Evolutionary conservation across 2,329 filamentous ascomycete genomes (phyloP), one percentile per base, ranked within the genome.

Genomic region (Tolypocladium guangdongense): DNA sequence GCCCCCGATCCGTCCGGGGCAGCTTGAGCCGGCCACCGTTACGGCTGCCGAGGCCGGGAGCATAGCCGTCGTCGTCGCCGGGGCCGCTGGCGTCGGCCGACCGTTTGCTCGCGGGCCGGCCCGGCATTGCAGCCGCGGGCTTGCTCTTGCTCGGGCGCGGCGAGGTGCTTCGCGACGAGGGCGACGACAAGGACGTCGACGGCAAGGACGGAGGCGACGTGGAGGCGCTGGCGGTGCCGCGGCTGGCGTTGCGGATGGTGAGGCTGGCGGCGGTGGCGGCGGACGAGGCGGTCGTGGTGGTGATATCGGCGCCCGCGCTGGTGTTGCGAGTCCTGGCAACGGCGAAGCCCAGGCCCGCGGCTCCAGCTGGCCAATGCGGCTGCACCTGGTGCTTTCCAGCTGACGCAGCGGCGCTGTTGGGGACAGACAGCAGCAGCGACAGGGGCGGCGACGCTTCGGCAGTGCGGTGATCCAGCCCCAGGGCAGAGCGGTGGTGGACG

Each of bases 1-100:
- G 62, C 4, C 69, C 68, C 53, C 72, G 72, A 46, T 80, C 76
- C 22, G 77, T 61, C n/a, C 75, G 69, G 39, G 77, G 71, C 53
- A 77, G 63, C 66, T 79, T 81, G 58, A 70, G 62, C 65, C 77
- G 78, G 54, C 60, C 36, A 22, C 37, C 35, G 56, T 32, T 50
- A 45, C 57, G 30, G 46, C 58, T 54, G 56, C 56, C 30, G 64
- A 62, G 41, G 58, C 62, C 50, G 18, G 64, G 56, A 33, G 58
- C 51, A 12, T 27, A 43, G 36, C 24, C 38, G 39, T 58, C 53
- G 52, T 62, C 68, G 54, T 76, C 72, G 57, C 60, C 60, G 54
- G 61, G 52, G 38, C 62, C 61, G 55, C 63, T 57, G 54, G 71
- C 68, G 56, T 63, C 61, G 60, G 66, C 66, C 52, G 72, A 66